phyloP scores from a whole-genome alignment of 352 stramenopile species.

The Phytophthora cryptogea region DNA sequence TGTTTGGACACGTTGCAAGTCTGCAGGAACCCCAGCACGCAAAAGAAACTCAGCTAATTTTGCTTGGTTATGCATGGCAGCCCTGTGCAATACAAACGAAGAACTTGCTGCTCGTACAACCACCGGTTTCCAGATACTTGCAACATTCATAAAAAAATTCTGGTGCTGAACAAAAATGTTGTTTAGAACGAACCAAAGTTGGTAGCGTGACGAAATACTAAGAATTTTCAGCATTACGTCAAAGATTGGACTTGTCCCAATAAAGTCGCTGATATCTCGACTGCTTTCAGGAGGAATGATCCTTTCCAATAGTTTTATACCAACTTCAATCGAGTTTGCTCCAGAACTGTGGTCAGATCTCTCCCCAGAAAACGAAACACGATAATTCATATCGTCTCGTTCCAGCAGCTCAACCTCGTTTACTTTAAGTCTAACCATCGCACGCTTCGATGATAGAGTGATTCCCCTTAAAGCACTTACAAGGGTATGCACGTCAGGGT shows the following conservation, averaged over 20 bases:
- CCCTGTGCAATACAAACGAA: conserved; percentile 56
- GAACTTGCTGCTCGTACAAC: conserved; percentile 47
- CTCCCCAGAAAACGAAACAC: conserved; percentile 17
- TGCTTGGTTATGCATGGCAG: conserved; percentile 49
- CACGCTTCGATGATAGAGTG: conserved; percentile 5
- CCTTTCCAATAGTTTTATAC: conserved; percentile 30
- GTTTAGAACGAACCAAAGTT: conserved; percentile 55
- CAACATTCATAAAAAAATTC: conserved; percentile 34
- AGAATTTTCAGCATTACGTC: conserved; percentile 49
- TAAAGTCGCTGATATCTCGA: conserved; percentile 40
- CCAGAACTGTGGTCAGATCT: conserved; percentile 28
- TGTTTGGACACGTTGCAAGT: conserved; percentile 40
- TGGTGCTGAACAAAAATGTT: conserved; percentile 45
- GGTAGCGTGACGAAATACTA: conserved; percentile 50
- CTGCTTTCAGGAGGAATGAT: conserved; percentile 29
- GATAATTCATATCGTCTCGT: conserved; percentile 1
- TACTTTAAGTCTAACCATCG: conserved; percentile 4
- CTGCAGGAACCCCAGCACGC: conserved; percentile 41
- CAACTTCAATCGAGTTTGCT: conserved; percentile 18
- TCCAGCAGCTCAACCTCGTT: conserved; percentile 20
- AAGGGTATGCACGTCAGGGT: conserved; percentile 41
- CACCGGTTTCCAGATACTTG: conserved; percentile 55
- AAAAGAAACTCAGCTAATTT: conserved; percentile 52
- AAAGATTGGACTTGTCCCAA: conserved; percentile 43
- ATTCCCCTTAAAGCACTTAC: conserved; percentile 40